Base-by-base conservation (phyloP, 2,329 filamentous ascomycete species). In the Fusarium xyrophilum region DNA sequence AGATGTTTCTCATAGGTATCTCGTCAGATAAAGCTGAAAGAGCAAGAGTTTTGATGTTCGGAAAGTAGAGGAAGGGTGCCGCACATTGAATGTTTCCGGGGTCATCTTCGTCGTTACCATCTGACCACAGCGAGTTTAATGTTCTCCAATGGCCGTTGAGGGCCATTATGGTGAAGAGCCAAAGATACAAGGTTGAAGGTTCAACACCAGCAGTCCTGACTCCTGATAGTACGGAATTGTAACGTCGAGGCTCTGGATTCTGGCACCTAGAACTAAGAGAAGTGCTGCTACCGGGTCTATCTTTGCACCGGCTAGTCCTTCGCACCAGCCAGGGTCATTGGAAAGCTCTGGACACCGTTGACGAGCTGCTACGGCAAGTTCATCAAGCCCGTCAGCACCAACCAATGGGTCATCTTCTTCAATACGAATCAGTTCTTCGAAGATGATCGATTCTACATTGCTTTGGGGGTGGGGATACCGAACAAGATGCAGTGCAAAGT, bases 141-240 rank as follows among this genome's bases (percentile, higher is more conserved):
- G 12, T 17, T 15, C 2, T 2, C 15, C 1, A 56, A 3, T 15
- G 39, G 51, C 0, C 14, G 2, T 10, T 17, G 6, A 0, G 23
- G 23, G 1, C 32, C 23, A 6, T 3, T 15, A 7, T 9, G 4
- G 13, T 1, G 1, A 1, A 46, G 28, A 12, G 28, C 1, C 13
- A 23, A n/a, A 9, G 25, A 36, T 1, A 19, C 8, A 23, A 48
- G 15, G 1, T 27, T 6, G 6, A 23, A 48, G 15, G 1, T 27
- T 6, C 0, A 48, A 12, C 13, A 54, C 17, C 10, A 46, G 2
- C 6, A 46, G 13, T 6, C 23, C 6, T 38, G 32, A n/a, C 6
- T 17, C 10, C 13, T 8, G 9, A n/a, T 21, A 13, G 7, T 13
- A 5, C 4, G 38, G 12, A 5, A 54, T 7, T 6, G 7, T 12